Percentiles rank a stretch among this genome's conserved stretches.
Conservation (phyloP, 1,284 basidiomycete species). For the Ustilago nuda region DNA sequence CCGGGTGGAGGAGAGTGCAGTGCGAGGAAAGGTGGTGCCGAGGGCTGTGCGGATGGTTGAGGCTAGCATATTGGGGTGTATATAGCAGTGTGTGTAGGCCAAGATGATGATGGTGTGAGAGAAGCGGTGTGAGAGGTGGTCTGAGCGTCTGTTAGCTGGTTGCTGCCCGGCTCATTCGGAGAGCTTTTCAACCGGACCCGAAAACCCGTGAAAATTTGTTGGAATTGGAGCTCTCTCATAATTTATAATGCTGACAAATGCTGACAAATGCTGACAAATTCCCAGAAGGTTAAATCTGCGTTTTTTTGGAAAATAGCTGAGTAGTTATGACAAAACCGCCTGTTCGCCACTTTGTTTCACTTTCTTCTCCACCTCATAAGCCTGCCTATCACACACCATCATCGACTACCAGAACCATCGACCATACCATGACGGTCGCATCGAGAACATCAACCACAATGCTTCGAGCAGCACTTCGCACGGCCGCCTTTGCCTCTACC, state of each 20-base stretch:
- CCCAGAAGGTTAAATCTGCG: conserved; percentile 5
- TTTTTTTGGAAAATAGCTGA: conserved; percentile 4
- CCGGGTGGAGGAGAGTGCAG: conserved; percentile 34
- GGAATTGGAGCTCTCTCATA: neutral
- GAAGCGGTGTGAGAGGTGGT: conserved; percentile 8
- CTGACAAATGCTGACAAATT: conserved; percentile 27
- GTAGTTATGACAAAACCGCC: conserved; percentile 8
- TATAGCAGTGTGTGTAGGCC: neutral
- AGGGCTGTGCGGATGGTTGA: conserved; percentile 42
- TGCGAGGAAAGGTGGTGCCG: conserved; percentile 34
- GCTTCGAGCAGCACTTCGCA: conserved; percentile 22
- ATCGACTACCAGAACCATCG: conserved; percentile 2
- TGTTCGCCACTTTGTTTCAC: conserved; percentile 22
- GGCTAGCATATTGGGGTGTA: conserved; percentile 29
- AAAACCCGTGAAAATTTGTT: conserved; percentile 50
- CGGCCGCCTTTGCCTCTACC: conserved; percentile 7
- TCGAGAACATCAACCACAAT: conserved; percentile 21
- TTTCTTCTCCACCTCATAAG: neutral
- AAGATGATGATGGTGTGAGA: neutral
- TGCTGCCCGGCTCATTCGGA: conserved; percentile 27
- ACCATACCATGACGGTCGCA: conserved; percentile 21
- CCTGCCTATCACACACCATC: neutral
- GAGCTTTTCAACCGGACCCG: conserved; percentile 33
- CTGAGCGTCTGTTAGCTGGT: conserved; percentile 22
- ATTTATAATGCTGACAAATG: conserved; percentile 35